These are phyloP conservation scores for Cytospora schulzeri DNA, from an alignment of 2,329 filamentous ascomycete species.

Conservation along the genomic window DNA sequence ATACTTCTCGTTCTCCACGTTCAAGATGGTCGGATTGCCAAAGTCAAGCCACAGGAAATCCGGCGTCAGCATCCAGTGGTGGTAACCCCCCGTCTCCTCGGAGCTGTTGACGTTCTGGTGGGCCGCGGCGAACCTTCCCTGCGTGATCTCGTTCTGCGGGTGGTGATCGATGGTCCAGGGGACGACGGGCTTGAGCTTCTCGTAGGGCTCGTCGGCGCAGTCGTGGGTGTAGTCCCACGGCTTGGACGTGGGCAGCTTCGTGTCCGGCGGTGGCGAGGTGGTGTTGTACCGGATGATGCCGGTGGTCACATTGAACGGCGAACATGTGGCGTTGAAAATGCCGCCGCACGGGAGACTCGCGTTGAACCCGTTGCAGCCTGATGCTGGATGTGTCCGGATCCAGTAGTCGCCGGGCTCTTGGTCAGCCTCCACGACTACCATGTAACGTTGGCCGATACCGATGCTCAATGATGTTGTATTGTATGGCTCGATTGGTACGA, in stretches of 20 bases:
- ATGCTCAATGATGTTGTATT: constrained; percentile 31
- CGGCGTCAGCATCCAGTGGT: constrained; percentile 25
- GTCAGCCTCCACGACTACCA: constrained; percentile 44
- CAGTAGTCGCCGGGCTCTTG: constrained; percentile 30
- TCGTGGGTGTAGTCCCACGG: constrained; percentile 13
- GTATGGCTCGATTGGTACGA: constrained; percentile 46
- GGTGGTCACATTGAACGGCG: constrained; percentile 25
- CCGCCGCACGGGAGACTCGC: constrained; percentile 8
- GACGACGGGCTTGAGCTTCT: constrained; percentile 16
- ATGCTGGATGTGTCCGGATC: constrained; percentile 32
- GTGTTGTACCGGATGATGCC: constrained; percentile 31
- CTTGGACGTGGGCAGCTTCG: constrained; percentile 24
- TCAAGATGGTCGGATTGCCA: constrained; percentile 26
- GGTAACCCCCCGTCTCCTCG: constrained; percentile 12
- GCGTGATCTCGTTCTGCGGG: constrained; percentile 19
- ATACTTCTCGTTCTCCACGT: constrained; percentile 23
- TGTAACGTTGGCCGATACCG: constrained; percentile 40
- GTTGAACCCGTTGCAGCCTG: constrained; percentile 28
- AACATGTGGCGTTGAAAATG: constrained; percentile 18
- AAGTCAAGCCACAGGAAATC: constrained; percentile 28
- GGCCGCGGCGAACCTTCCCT: constrained; percentile 16
- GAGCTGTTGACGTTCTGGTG: constrained; percentile 17
- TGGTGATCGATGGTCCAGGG: constrained; percentile 21
- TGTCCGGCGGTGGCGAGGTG: constrained; percentile 13
- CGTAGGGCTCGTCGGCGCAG: constrained; percentile 14